Evolutionary conservation across 2,329 filamentous ascomycete species (phyloP).

Genomic region (Botrytis paeoniae): DNA sequence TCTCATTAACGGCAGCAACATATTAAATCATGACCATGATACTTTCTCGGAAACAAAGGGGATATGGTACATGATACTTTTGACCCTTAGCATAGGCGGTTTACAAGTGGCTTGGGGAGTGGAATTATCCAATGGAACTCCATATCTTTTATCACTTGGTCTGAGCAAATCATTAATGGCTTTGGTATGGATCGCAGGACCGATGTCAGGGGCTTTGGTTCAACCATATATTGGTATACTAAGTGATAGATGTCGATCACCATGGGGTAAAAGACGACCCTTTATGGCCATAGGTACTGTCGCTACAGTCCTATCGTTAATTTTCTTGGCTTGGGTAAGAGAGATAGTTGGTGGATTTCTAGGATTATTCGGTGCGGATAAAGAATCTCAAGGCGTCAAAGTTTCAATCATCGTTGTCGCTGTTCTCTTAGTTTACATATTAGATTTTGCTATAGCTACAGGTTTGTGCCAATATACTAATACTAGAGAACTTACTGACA

Average conservation of each 20-base stretch:
- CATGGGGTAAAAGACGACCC: constrained; percentile 76
- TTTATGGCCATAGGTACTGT: constrained; percentile 72
- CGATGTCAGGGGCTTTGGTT: constrained; percentile 72
- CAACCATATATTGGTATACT: constrained; percentile 81
- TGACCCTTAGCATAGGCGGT: constrained; percentile 84
- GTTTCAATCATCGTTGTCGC: constrained; percentile 71
- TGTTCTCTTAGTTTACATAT: constrained; percentile 80
- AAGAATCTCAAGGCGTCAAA: constrained; percentile 62
- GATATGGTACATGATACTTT: constrained; percentile 76
- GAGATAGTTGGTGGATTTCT: constrained; percentile 69
- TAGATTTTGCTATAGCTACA: constrained; percentile 95
- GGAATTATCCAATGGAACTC: constrained; percentile 88
- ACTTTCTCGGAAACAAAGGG: constrained; percentile 69
- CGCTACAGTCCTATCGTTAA: constrained; percentile 64
- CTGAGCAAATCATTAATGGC: constrained; percentile 81
- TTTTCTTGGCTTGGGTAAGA: constrained; percentile 70
- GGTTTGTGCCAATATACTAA: constrained; percentile 47
- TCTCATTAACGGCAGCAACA: constrained; percentile 37
- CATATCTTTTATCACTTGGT: constrained; percentile 75
- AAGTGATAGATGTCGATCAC: constrained; percentile 71
- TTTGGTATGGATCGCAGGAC: constrained; percentile 80
- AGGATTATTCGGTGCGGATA: constrained; percentile 66
- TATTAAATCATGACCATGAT: constrained; percentile 45
- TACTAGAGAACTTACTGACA: constrained; percentile 20
- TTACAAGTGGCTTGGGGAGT: constrained; percentile 96